These are phyloP conservation scores for Colletotrichum plurivorum DNA, from an alignment of 2,329 filamentous ascomycete species.

Conservation along the genomic window DNA sequence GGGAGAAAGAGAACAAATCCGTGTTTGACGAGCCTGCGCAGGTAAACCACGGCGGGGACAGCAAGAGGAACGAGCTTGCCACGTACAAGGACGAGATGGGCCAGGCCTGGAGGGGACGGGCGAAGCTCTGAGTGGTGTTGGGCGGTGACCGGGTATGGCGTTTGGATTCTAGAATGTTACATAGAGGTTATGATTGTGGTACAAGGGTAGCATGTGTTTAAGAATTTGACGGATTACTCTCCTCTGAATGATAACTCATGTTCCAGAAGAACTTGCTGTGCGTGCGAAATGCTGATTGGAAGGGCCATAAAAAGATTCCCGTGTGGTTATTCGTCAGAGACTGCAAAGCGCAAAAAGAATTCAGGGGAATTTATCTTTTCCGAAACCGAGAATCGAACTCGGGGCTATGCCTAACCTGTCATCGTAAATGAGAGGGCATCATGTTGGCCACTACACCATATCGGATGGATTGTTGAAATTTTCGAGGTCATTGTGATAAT, in stretches of 20 bases:
- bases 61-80: conserved; percentile 57
- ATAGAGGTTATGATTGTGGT: conserved; percentile 2
- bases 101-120: conserved; percentile 37
- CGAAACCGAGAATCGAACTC: conserved; percentile 39
- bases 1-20: conserved; percentile 47
- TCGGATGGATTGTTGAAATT: conserved; percentile 13
- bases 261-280: too few relatives aligned
- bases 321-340: too few relatives aligned
- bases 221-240: conserved; percentile 1
- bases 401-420: conserved; percentile 38
- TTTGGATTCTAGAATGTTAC: background rate
- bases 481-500: background rate
- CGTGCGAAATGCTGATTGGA: background rate
- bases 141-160: background rate
- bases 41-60: conserved; percentile 58
- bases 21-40: conserved; percentile 53
- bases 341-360: background rate
- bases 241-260: background rate
- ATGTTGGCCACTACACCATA: conserved; percentile 39
- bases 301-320: too few relatives aligned
- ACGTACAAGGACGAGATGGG: conserved; percentile 56
- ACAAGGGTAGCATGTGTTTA: conserved; percentile 16
- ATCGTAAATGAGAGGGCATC: conserved; percentile 30
- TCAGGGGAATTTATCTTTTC: background rate
- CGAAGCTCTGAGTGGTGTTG: conserved; percentile 21